Evolutionary conservation across 1,139 yeast species (phyloP).

Genomic region (Yarrowia galli): DNA sequence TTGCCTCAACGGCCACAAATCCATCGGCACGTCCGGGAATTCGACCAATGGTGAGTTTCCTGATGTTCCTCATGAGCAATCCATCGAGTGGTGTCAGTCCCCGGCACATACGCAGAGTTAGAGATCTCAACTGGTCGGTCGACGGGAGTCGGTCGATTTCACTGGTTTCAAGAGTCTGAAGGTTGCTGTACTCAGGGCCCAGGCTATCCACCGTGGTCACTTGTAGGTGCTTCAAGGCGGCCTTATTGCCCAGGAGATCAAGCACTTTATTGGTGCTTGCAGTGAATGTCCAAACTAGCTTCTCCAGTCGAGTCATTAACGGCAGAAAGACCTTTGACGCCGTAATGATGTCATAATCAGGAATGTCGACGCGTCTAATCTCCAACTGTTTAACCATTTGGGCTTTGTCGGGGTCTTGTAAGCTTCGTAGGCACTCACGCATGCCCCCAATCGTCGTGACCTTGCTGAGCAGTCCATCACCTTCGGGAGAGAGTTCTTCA

Average conservation of each 20-base stretch:
- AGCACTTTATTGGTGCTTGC: conserved; percentile 5
- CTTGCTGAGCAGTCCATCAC: conserved; percentile 9
- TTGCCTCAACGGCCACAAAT: conserved; percentile 27
- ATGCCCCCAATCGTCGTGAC: conserved; percentile 36
- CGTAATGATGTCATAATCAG: conserved; percentile 9
- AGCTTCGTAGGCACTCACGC: conserved; percentile 29
- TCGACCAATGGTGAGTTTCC: conserved; percentile 1
- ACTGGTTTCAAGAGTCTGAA: conserved; percentile 8
- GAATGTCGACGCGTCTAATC: conserved; percentile 12
- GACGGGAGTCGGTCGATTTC: conserved; percentile 5
- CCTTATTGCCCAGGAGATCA: neutral
- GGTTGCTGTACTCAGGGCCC: conserved; percentile 6
- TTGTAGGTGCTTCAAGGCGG: conserved; percentile 5
- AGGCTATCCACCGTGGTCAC: conserved; percentile 2
- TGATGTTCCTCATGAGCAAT: neutral
- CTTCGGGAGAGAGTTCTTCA: conserved; percentile 22
- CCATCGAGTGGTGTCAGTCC: conserved; percentile 14
- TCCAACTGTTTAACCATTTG: conserved; percentile 17
- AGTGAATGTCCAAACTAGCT: conserved; percentile 27
- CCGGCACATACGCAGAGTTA: conserved; percentile 13
- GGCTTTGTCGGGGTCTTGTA: conserved; percentile 10
- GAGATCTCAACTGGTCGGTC: neutral
- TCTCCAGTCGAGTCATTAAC: conserved; percentile 15
- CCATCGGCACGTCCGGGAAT: conserved; percentile 13
- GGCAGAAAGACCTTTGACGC: conserved; percentile 21